phyloP scores from a whole-genome alignment of 768 basidiomycete species.

The Panellus pusillus region DNA sequence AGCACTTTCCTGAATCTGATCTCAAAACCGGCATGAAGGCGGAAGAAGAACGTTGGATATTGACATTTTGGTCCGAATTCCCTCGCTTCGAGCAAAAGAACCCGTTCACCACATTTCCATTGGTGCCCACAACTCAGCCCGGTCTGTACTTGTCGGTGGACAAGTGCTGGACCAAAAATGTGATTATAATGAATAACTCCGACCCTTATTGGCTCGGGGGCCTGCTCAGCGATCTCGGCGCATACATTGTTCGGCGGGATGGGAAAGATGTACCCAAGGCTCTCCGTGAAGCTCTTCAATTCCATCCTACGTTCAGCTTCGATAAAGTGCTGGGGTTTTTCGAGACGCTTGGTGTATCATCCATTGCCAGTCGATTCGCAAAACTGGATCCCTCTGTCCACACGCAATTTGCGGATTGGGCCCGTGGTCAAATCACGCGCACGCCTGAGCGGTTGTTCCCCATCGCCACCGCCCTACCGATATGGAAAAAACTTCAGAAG shows the following conservation, averaged over 20 bases:
- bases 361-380: conserved; percentile 19
- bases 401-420: conserved; percentile 33
- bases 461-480: conserved; percentile 32
- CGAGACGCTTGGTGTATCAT: conserved; percentile 1
- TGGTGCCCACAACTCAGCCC: conserved; percentile 32
- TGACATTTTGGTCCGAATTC: conserved; percentile 34
- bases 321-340: conserved; percentile 23
- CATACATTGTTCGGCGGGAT: conserved; percentile 25
- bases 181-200: conserved; percentile 25
- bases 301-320: conserved; percentile 19
- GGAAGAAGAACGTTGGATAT: conserved; percentile 28
- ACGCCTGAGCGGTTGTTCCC: conserved; percentile 16
- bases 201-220: conserved; percentile 19
- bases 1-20: conserved; percentile 12
- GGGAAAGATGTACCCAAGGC: conserved; percentile 19
- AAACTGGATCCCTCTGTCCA: conserved; percentile 21
- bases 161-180: conserved; percentile 26
- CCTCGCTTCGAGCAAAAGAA: conserved; percentile 21
- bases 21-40: conserved; percentile 1
- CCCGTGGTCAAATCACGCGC: conserved; percentile 20
- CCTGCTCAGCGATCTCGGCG: conserved; percentile 24
- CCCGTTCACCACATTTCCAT: conserved; percentile 25
- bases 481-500: conserved; percentile 29
- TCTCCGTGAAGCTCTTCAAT: conserved; percentile 22
- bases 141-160: conserved; percentile 33